phyloP scores from a whole-genome alignment of 2,329 filamentous ascomycete genomes.

The Atkinsonella texensis region DNA sequence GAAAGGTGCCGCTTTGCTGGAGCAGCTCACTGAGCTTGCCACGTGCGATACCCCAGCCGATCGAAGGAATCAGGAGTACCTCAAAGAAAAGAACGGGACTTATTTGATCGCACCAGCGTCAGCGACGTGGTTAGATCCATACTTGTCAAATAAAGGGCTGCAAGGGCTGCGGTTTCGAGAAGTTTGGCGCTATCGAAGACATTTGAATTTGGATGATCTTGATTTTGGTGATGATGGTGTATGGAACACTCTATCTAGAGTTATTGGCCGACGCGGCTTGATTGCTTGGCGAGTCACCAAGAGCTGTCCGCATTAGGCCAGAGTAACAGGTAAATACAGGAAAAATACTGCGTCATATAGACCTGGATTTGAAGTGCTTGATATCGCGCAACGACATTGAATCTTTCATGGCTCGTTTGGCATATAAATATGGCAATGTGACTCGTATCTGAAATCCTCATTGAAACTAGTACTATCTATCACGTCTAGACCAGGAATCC shows the following conservation, averaged over 20 bases:
- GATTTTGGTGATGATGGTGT: constrained; percentile 69
- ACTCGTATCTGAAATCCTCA: constrained; percentile 6
- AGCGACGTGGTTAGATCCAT: constrained; percentile 56
- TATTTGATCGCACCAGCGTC: constrained; percentile 65
- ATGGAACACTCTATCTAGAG: constrained; percentile 55
- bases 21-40: constrained; percentile 44
- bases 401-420: background rate
- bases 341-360: background rate
- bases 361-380: background rate
- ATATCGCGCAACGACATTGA: background rate
- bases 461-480: constrained; percentile 4
- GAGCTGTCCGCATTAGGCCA: constrained; percentile 29
- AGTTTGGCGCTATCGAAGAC: constrained; percentile 54
- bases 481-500: background rate
- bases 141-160: constrained; percentile 44
- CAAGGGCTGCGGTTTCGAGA: constrained; percentile 53
- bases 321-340: background rate
- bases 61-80: constrained; percentile 40
- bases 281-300: constrained; percentile 54
- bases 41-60: constrained; percentile 51
- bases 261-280: constrained; percentile 51
- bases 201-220: constrained; percentile 69
- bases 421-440: background rate
- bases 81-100: constrained; percentile 50
- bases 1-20: constrained; percentile 46